Percentiles rank a stretch among this genome's conserved stretches.
These are phyloP conservation scores for Zymoseptoria passerinii DNA, from an alignment of 2,329 filamentous ascomycete species.

Conservation along the genomic window DNA sequence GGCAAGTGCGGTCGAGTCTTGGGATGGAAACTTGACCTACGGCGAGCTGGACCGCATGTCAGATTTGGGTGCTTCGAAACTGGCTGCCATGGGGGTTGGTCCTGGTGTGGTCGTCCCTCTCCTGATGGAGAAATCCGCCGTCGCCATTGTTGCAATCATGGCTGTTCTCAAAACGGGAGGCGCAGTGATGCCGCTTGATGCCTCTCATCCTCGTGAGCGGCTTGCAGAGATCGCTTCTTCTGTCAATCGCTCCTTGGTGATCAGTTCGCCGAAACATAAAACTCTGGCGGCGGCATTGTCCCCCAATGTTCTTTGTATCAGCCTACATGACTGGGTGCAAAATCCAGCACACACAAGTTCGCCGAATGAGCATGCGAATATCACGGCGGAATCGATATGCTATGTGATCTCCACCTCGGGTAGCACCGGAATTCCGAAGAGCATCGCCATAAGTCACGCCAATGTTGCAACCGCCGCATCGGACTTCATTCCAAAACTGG, in stretches of 20 bases:
- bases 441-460: slow-evolving; percentile 2
- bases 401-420: slow-evolving; percentile 24
- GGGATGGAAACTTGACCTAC: slow-evolving; percentile 24
- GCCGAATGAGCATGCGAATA: not conserved
- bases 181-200: slow-evolving; percentile 22
- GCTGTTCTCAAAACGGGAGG: slow-evolving; percentile 26
- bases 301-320: not conserved
- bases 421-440: slow-evolving; percentile 5
- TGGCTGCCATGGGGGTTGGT: slow-evolving; percentile 2
- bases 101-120: slow-evolving; percentile 15
- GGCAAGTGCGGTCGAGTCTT: slow-evolving; percentile 4
- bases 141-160: slow-evolving; percentile 19
- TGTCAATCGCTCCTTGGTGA: not conserved
- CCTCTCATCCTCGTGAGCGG: slow-evolving; percentile 18
- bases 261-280: not conserved
- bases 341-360: not conserved
- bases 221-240: slow-evolving; percentile 18
- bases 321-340: not conserved
- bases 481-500: not conserved
- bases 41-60: slow-evolving; percentile 5
- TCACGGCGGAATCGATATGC: not conserved
- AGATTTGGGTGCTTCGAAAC: not conserved
- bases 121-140: slow-evolving; percentile 24
- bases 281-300: not conserved
- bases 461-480: slow-evolving; percentile 2